Percentiles rank a stretch among this genome's conserved stretches.
These are phyloP conservation scores for Carex scoparia DNA, from an alignment of 176 grass and related monocot species.

Conservation along the genomic window DNA sequence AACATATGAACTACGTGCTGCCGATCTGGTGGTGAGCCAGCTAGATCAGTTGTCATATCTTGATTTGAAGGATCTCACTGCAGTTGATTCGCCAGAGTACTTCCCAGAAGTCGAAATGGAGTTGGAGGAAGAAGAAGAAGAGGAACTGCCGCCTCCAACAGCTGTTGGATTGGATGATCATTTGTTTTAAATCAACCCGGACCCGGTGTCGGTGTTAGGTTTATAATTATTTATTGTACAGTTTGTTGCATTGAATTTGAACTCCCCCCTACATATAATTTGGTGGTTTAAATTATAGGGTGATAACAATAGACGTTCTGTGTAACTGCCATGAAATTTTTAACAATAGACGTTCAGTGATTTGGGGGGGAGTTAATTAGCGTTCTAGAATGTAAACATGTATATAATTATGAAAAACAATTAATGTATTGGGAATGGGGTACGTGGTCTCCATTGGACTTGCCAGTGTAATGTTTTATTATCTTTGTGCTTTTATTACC, in stretches of 20 bases:
- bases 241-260: conserved; percentile 14
- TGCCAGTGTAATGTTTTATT: neutral
- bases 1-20: conserved; percentile 67
- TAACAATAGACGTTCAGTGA: conserved; percentile 6
- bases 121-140: conserved; percentile 56
- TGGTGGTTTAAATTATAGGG: conserved; percentile 3
- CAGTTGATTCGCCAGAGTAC: conserved; percentile 70
- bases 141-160: conserved; percentile 34
- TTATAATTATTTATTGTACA: conserved; percentile 28
- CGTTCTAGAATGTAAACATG: conserved; percentile 21
- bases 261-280: conserved; percentile 12
- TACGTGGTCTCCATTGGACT: neutral
- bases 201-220: conserved; percentile 14
- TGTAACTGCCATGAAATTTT: neutral
- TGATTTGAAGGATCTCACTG: conserved; percentile 81
- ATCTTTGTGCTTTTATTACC: neutral
- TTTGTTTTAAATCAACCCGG: conserved; percentile 46
- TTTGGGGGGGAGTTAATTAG: conserved; percentile 4
- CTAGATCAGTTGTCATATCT: conserved; percentile 65
- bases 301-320: conserved; percentile 5
- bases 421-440: neutral
- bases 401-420: conserved; percentile 20
- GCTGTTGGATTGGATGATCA: conserved; percentile 54
- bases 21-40: conserved; percentile 72
- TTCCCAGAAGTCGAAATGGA: conserved; percentile 41